A percentile compares a stretch with the other conserved stretches of the same genome.
These are phyloP conservation scores for Tricharina praecox DNA, from an alignment of 495 filamentous ascomycete genomes.

Conservation along the genomic window DNA sequence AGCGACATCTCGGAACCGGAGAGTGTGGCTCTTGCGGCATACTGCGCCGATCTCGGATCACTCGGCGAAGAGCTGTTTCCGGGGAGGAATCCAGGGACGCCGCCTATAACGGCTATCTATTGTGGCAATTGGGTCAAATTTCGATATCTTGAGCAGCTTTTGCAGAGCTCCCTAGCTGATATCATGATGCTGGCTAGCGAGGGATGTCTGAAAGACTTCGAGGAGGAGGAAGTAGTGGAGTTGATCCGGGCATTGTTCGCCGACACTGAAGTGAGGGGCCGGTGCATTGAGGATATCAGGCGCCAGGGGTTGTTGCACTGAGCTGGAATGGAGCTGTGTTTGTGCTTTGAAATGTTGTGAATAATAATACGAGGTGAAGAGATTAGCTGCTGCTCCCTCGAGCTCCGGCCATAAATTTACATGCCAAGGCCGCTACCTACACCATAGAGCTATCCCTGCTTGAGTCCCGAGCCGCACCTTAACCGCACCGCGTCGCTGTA, in stretches of 20 bases:
- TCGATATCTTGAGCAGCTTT: constrained; percentile 70
- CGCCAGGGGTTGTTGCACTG: neutral
- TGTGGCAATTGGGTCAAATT: constrained; percentile 74
- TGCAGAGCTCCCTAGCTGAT: constrained; percentile 78
- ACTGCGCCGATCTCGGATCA: constrained; percentile 52
- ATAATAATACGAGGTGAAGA: no score
- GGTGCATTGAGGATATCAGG: constrained; percentile 59
- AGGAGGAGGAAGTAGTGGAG: constrained; percentile 68
- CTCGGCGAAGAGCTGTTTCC: constrained; percentile 57
- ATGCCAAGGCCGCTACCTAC: no score
- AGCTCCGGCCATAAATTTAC: no score
- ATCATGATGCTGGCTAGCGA: constrained; percentile 80
- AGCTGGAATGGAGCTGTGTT: neutral
- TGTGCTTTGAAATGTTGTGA: no score
- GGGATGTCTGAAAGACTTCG: constrained; percentile 50
- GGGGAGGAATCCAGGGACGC: constrained; percentile 28
- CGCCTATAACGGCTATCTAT: constrained; percentile 62
- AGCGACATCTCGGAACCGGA: constrained; percentile 74
- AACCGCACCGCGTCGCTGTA: no score
- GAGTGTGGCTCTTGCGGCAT: constrained; percentile 55
- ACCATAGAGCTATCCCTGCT: no score
- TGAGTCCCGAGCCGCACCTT: no score
- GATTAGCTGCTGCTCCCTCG: no score
- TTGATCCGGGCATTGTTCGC: constrained; percentile 80
- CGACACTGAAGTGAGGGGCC: constrained; percentile 60